Evolutionary conservation across 2,329 filamentous ascomycete genomes (phyloP).

Genomic region (Colletotrichum filicis): DNA sequence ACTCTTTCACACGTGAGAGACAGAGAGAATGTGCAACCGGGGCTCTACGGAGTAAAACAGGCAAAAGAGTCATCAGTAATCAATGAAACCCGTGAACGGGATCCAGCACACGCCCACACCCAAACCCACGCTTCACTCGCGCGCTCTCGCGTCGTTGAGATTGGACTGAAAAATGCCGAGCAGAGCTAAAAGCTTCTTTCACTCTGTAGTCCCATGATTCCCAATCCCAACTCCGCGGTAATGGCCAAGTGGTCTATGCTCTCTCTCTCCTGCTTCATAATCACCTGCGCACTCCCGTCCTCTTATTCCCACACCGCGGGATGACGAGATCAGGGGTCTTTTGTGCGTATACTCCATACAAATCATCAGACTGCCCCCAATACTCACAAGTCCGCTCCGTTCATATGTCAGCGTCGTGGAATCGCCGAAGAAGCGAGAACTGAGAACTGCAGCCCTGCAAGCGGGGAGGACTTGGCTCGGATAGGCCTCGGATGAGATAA

Average conservation of each 20-base stretch:
- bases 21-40: too few species aligned
- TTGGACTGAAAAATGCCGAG: background rate
- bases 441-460: conserved; percentile 17
- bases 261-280: background rate
- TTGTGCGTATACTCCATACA: background rate
- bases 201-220: background rate
- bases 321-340: background rate
- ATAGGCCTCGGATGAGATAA: background rate
- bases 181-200: conserved; percentile 10
- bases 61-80: background rate
- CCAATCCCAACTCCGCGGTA: conserved; percentile 17
- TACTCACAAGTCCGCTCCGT: background rate
- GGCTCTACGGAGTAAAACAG: background rate
- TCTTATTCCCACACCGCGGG: conserved; percentile 10
- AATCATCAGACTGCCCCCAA: background rate
- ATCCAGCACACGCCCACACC: background rate
- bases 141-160: conserved; percentile 12
- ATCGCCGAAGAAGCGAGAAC: conserved; percentile 1
- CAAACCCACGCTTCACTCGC: background rate
- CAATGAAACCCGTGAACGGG: background rate
- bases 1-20: background rate
- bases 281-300: background rate
- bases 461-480: background rate
- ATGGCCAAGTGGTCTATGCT: conserved; percentile 8
- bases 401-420: conserved; percentile 8